Evolutionary conservation across 2,329 filamentous ascomycete species (phyloP).

Genomic region (Epichloe sp.): DNA sequence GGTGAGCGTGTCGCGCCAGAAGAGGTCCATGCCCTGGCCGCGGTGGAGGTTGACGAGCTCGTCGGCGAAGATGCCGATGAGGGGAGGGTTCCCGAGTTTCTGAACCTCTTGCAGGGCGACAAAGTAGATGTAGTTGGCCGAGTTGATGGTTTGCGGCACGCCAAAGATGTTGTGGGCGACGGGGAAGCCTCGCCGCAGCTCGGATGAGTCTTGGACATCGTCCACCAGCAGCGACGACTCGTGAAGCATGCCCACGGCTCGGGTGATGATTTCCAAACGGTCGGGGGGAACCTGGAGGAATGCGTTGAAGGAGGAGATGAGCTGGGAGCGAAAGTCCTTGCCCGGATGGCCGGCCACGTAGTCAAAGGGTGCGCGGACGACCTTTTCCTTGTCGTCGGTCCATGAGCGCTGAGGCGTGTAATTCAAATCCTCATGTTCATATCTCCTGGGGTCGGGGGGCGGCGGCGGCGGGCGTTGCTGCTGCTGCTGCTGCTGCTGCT

Average conservation of each 20-base stretch:
- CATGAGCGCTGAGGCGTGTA: constrained; percentile 42
- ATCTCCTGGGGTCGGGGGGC: constrained; percentile 38
- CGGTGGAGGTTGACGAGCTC: constrained; percentile 76
- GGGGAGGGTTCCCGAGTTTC: constrained; percentile 53
- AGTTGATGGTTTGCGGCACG: constrained; percentile 79
- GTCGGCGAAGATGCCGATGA: constrained; percentile 62
- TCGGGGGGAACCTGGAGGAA: constrained; percentile 63
- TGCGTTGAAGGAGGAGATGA: constrained; percentile 69
- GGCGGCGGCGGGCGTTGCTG: constrained; percentile 13
- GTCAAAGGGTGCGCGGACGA: constrained; percentile 66
- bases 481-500: constrained; percentile 17
- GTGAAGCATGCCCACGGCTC: constrained; percentile 74
- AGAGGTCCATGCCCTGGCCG: constrained; percentile 83
- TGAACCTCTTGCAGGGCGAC: constrained; percentile 62
- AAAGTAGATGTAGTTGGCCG: constrained; percentile 83
- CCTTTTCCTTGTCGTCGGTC: constrained; percentile 62
- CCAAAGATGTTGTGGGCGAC: constrained; percentile 80
- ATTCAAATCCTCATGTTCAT: constrained; percentile 41
- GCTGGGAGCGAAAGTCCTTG: constrained; percentile 70
- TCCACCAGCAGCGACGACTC: constrained; percentile 74
- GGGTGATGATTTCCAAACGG: constrained; percentile 61
- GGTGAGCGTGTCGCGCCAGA: constrained; percentile 75
- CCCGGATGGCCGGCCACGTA: constrained; percentile 69
- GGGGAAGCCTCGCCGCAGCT: constrained; percentile 64
- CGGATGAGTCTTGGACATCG: constrained; percentile 74